A percentile compares a stretch with the other conserved stretches of the same genome.
Evolutionary conservation across 75 land plant species (phyloP).

Genomic region (Chamaecyparis obtusa): DNA sequence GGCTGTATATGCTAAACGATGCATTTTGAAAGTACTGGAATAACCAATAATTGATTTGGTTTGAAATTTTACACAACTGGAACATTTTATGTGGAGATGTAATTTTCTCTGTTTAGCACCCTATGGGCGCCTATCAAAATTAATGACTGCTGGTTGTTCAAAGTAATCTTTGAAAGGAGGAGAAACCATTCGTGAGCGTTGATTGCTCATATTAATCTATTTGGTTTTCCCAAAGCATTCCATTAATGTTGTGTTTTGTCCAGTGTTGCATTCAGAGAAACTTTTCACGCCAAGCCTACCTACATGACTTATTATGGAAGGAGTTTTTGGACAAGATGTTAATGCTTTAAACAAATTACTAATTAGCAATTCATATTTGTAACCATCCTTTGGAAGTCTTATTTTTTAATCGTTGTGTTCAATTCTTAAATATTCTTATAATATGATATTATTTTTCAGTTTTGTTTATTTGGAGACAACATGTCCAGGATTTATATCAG

Average conservation of each 20-base stretch:
- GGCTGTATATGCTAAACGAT: background rate
- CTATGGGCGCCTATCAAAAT: background rate
- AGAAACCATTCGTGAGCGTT: no score
- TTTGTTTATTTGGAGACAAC: no score
- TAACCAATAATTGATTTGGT: no score
- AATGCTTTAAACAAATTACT: background rate
- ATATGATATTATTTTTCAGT: no score
- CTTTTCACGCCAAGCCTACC: background rate
- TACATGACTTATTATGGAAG: background rate
- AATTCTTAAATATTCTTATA: no score
- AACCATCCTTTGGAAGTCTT: background rate
- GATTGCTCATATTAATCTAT: background rate
- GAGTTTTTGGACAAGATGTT: background rate
- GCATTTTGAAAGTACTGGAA: no score
- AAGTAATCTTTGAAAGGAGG: background rate
- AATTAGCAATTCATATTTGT: background rate
- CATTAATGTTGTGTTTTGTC: background rate
- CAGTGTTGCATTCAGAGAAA: background rate
- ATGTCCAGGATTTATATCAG: no score
- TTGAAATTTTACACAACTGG: background rate
- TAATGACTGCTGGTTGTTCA: background rate
- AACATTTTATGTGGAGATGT: no score
- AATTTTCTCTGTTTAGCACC: background rate
- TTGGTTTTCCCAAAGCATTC: background rate
- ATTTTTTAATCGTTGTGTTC: no score